Conservation (phyloP, 78 protist species). For the Anaeramoeba flamelloides region DNA sequence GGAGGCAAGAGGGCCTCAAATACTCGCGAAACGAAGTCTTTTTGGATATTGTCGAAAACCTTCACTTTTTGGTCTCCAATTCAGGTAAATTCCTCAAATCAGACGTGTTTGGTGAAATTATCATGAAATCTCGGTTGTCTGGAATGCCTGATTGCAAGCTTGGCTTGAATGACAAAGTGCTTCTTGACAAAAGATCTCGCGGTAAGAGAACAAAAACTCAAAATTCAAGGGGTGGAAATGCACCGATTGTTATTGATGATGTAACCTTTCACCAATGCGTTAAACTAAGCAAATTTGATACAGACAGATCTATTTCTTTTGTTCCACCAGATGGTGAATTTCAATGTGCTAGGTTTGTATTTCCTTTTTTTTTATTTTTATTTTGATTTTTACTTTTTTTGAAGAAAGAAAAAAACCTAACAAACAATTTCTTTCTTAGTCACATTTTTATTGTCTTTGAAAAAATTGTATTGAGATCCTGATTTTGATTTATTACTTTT, state of each 20-base stretch:
- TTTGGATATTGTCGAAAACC: slow-evolving; percentile 66
- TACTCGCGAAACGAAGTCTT: slow-evolving; percentile 70
- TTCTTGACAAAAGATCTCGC: no score
- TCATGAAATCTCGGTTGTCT: slow-evolving; percentile 59
- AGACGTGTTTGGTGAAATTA: slow-evolving; percentile 75
- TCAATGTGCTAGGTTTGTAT: slow-evolving; percentile 79
- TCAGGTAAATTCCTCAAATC: slow-evolving; percentile 48
- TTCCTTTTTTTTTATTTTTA: no score
- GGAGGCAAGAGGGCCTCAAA: slow-evolving; percentile 62
- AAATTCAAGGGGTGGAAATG: no score
- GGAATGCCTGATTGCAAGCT: slow-evolving; percentile 97
- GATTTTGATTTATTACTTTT: no score
- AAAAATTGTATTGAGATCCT: no score
- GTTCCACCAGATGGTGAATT: slow-evolving; percentile 98
- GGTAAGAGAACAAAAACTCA: no score
- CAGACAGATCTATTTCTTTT: slow-evolving; percentile 72
- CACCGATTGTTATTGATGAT: slow-evolving; percentile 86
- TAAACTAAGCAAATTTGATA: slow-evolving; percentile 66
- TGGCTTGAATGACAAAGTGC: slow-evolving; percentile 90
- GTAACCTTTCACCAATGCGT: slow-evolving; percentile 90
- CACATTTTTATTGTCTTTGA: no score
- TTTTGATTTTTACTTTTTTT: no score
- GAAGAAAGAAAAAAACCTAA: no score
- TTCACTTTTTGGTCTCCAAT: slow-evolving; percentile 31
- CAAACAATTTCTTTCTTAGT: no score